phyloP scores from a whole-genome alignment of 768 basidiomycete species.

The Leccinellum rugosiceps region DNA sequence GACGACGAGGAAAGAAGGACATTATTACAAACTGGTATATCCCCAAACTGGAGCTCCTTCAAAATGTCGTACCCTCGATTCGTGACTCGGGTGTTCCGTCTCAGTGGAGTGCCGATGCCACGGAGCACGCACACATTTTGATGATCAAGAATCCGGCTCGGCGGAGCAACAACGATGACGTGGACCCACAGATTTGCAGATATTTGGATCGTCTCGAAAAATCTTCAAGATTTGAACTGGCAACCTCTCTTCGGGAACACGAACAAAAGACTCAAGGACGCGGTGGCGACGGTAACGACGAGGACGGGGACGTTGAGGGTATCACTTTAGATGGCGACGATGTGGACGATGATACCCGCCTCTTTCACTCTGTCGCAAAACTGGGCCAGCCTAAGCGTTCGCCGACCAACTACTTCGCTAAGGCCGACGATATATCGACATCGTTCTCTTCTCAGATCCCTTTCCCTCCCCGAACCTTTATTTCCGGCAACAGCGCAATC shows the following conservation, averaged over 20 bases:
- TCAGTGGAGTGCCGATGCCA: background rate
- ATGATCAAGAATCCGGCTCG: background rate
- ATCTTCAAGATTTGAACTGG: background rate
- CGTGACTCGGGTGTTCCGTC: background rate
- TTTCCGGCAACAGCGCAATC: background rate
- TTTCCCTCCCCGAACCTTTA: background rate
- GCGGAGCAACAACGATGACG: background rate
- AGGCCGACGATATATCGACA: background rate
- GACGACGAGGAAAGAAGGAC: background rate
- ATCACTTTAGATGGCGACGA: background rate
- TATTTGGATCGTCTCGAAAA: background rate
- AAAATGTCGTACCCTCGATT: background rate
- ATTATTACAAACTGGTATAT: background rate
- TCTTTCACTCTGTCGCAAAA: background rate
- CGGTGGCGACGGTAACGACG: too few species aligned
- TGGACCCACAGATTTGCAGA: background rate
- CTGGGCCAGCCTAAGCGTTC: background rate
- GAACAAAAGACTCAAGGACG: too few species aligned
- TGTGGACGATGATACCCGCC: background rate
- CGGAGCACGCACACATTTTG: background rate
- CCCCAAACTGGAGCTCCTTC: background rate
- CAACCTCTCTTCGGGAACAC: background rate
- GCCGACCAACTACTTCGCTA: background rate
- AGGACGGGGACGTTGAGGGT: too few species aligned
- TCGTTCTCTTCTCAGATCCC: too few species aligned